Evolutionary conservation across 1,284 basidiomycete species (phyloP), one percentile per base, ranked within the genome.

Genomic region (Cryptococcus sp.): DNA sequence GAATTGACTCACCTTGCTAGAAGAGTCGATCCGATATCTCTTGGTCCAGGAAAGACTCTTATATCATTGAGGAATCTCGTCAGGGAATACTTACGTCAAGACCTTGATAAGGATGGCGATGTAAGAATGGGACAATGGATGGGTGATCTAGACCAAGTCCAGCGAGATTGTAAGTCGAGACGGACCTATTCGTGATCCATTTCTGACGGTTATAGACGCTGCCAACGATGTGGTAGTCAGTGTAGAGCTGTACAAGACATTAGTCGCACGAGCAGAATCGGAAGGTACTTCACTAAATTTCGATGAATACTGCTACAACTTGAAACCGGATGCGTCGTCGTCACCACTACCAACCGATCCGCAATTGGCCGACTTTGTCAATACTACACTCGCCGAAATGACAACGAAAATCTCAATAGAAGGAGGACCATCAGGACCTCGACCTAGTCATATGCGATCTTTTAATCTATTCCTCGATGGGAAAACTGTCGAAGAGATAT

Each of bases 171-270:
- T 78, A 48, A 58, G 76, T 72, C 11, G 3, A 13, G 11, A 14
- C 3, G 37, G 10, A 4, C 15, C 43, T 47, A 32, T 49, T 36
- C 37, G 13, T 5, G 8, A 33, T 38, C 30, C 30, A 11, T 34
- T 45, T 3, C 31, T 11, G 31, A 30, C 2, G 35, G 10, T 36
- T 6, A 1, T 50, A 79, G 77, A 79, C 48, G 77, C 73, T 3
- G 75, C 74, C 10, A 76, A 79, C 61, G 78, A 79, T 58, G 77
- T 77, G 4, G 75, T 68, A 47, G 65, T 70, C 5, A 67, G 70
- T 2, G 55, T 74, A 4, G 62, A 73, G 7, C 60, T 78, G 42
- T 74, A 65, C 58, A 46, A 59, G 2, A 23, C 23, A 23, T 23
- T 23, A 23, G 23, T 23, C 23, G 23, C 23, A 23, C 23, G 23